Conservation (phyloP, 371 early-diverging fungal genomes). For the Rhizopus arrhizus region DNA sequence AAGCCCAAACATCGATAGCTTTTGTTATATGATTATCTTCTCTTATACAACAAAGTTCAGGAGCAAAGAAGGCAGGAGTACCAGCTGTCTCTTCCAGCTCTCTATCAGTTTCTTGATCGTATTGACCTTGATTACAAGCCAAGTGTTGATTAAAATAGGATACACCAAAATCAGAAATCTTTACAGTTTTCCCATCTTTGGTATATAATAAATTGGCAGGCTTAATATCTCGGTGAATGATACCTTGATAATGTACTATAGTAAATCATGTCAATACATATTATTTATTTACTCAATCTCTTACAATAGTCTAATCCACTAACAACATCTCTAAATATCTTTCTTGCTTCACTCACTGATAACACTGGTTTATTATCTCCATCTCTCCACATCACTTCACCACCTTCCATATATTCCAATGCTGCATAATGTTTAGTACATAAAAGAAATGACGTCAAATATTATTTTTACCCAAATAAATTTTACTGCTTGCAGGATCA, state of each 20-base stretch:
- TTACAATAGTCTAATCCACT: slow-evolving; percentile 86
- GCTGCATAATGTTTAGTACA: slow-evolving; percentile 42
- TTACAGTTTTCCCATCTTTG: slow-evolving; percentile 67
- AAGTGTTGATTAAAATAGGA: slow-evolving; percentile 64
- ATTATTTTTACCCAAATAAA: slow-evolving; percentile 70
- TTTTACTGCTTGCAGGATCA: slow-evolving; percentile 82
- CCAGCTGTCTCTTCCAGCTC: slow-evolving; percentile 94
- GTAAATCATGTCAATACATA: neutral
- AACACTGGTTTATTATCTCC: slow-evolving; percentile 64
- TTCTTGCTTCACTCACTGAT: slow-evolving; percentile 59
- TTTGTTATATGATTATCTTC: slow-evolving; percentile 63
- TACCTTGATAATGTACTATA: slow-evolving; percentile 84
- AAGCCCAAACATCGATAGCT: slow-evolving; percentile 97
- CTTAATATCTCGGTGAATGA: slow-evolving; percentile 92
- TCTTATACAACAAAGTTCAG: slow-evolving; percentile 83
- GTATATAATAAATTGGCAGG: slow-evolving; percentile 86
- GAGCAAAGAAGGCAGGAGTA: slow-evolving; percentile 95
- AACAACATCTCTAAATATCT: slow-evolving; percentile 84
- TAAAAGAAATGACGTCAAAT: slow-evolving; percentile 1
- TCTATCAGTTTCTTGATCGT: slow-evolving; percentile 53
- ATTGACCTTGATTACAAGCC: slow-evolving; percentile 26
- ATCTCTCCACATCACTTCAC: slow-evolving; percentile 87
- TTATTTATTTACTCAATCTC: slow-evolving; percentile 4
- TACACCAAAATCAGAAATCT: slow-evolving; percentile 95
- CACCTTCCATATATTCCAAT: slow-evolving; percentile 85